Conservation (phyloP, 192 early-diverging fungal species). For the Coemansia umbellata region DNA sequence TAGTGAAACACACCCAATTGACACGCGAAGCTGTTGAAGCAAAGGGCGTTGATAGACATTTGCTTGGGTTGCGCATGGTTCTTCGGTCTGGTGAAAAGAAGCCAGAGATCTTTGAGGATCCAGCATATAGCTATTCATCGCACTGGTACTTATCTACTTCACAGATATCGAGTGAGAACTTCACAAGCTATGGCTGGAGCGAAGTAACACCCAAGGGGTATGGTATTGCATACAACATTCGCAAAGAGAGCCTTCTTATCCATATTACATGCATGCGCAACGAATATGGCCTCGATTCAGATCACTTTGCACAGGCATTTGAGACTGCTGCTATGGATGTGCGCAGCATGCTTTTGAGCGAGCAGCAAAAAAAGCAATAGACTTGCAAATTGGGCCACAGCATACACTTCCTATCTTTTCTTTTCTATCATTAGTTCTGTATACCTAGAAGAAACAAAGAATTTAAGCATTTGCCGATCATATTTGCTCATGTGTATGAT, state of each 20-base stretch:
- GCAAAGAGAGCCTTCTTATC: conserved; percentile 77
- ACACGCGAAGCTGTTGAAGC: conserved; percentile 78
- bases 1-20: conserved; percentile 73
- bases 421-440: too few species aligned
- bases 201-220: conserved; percentile 86
- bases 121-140: conserved; percentile 71
- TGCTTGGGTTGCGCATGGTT: conserved; percentile 80
- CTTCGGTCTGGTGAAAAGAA: conserved; percentile 70
- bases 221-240: conserved; percentile 94
- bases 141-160: conserved; percentile 96
- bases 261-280: conserved; percentile 76
- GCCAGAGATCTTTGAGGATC: conserved; percentile 85
- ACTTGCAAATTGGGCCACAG: too few species aligned
- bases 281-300: conserved; percentile 52
- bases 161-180: conserved; percentile 88
- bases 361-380: background rate
- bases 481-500: too few species aligned
- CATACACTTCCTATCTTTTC: too few species aligned
- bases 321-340: conserved; percentile 85
- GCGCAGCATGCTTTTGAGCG: conserved; percentile 41
- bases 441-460: too few species aligned
- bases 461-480: too few species aligned
- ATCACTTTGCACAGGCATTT: conserved; percentile 67
- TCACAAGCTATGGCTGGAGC: conserved; percentile 92
- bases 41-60: conserved; percentile 87